Evolutionary conservation across 768 basidiomycete genomes (phyloP).

Genomic region (Strobilomyces confusus): DNA sequence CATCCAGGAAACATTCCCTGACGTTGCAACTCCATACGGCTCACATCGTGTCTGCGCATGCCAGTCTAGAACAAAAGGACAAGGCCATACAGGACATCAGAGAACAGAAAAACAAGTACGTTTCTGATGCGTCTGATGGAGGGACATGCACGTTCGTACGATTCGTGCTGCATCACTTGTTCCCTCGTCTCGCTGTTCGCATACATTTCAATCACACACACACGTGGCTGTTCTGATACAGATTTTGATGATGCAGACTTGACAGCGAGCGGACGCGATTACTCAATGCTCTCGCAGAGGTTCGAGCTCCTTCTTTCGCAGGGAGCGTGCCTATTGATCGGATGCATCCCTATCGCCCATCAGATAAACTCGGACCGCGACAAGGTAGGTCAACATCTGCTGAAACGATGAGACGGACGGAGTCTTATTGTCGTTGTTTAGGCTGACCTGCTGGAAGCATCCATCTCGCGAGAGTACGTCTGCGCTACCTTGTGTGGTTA

Average conservation of each 20-base stretch:
- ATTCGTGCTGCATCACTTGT: not conserved
- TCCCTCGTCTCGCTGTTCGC: not conserved
- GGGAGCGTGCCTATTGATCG: slow-evolving; percentile 10
- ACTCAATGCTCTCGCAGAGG: slow-evolving; percentile 66
- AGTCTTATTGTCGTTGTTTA: slow-evolving; percentile 19
- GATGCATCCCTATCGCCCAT: not conserved
- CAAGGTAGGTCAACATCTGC: slow-evolving; percentile 39
- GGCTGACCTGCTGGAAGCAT: slow-evolving; percentile 67
- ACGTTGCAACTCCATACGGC: slow-evolving; percentile 84
- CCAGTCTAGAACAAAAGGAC: slow-evolving; percentile 71
- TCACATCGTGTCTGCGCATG: slow-evolving; percentile 81
- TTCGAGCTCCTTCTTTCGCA: slow-evolving; percentile 29
- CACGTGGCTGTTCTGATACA: slow-evolving; percentile 12
- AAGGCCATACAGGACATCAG: slow-evolving; percentile 76
- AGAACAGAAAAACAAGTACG: slow-evolving; percentile 82
- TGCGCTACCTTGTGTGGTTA: slow-evolving; percentile 1
- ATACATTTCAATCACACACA: slow-evolving; percentile 4
- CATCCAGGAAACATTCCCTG: slow-evolving; percentile 70
- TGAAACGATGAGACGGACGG: slow-evolving; percentile 2
- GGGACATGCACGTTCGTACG: not conserved
- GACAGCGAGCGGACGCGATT: slow-evolving; percentile 74
- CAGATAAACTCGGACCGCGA: slow-evolving; percentile 82
- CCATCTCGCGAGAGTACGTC: slow-evolving; percentile 65
- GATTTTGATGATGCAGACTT: slow-evolving; percentile 40
- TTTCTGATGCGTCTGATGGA: slow-evolving; percentile 10